Percentiles rank a stretch among this genome's conserved stretches.
phyloP scores from a whole-genome alignment of 169 alveolate genomes.

The Besnoitia besnoiti region DNA sequence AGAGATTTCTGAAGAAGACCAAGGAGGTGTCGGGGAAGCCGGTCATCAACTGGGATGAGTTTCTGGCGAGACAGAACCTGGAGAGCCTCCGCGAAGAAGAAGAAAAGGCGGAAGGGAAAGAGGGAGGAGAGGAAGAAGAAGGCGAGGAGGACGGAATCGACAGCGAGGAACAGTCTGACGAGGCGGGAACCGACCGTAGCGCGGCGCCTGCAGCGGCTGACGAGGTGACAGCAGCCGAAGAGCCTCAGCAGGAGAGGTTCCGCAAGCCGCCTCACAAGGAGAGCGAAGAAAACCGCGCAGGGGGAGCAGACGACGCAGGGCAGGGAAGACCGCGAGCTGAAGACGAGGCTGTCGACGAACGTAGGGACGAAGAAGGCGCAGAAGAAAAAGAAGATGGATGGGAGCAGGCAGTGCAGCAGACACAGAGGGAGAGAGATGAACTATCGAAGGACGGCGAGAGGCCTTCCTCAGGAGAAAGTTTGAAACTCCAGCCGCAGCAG shows the following conservation, averaged over 20 bases:
- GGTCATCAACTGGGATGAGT: conserved; percentile 11
- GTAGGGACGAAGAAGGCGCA: background rate
- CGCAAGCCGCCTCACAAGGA: background rate
- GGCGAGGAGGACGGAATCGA: background rate
- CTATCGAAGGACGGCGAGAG: background rate
- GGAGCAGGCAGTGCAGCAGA: background rate
- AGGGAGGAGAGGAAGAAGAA: background rate
- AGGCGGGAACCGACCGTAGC: too few species aligned
- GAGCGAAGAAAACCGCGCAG: background rate
- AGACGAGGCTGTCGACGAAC: background rate
- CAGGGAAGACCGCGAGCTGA: too few species aligned
- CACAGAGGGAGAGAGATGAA: background rate
- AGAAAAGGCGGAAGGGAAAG: background rate
- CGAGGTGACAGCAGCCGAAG: too few species aligned
- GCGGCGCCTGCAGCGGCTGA: too few species aligned
- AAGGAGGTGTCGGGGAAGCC: background rate
- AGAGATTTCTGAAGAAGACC: background rate
- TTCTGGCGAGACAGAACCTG: background rate
- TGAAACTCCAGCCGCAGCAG: too few species aligned
- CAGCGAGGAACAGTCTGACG: background rate
- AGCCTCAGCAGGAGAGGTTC: too few species aligned
- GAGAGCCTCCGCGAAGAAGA: background rate
- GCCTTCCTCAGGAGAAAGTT: too few species aligned
- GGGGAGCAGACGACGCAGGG: background rate
- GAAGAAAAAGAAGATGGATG: background rate